Base-by-base conservation (phyloP, 306 rosid species). In the Cucurbita maxima region DNA sequence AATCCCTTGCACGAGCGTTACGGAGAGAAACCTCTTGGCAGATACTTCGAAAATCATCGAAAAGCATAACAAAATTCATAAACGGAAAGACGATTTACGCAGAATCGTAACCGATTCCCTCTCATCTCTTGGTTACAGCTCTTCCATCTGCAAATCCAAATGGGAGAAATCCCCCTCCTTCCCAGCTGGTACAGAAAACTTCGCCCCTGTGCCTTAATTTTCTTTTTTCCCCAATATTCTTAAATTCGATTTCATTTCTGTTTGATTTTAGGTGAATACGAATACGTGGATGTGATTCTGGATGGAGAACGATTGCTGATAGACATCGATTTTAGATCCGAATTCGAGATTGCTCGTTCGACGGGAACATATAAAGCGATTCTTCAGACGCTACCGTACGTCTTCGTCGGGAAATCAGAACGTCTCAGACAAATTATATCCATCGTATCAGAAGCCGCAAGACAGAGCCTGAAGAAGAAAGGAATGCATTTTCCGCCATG, bases 401-500 rank as follows among this genome's bases (percentile, higher is more conserved):
- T 91, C 69, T 95, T 89, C 81, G 92, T 95, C 22, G 99, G 97
- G 0, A 89, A 88, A 79, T 54, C 96, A 2, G 97, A 95, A 80
- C 96, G 99, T 30, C 83, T 95, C 8, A 75, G 82, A 16, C 97
- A 86, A 80, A 88, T 95, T 69, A 86, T 91, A 16, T 76, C 96
- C 25, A 79, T 86, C 56, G 87, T 89, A 1, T 84, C 99, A 58
- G 96, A 91, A 82, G 96, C 96, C 5, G 96, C 96, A 22, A 89
- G 80, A 40, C 92, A 83, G 79, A 95, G 99, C 74, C 61, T 95
- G 77, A 94, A 94, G 88, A 95, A 86, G 96, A 95, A 95, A 61
- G 99, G 97, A 5, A 91, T 95, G 99, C 99, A 84, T 58, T 76
- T 95, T 55, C 99, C 99, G 67, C 99, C 99, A 14, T 95, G 99